These are phyloP conservation scores for Hypoxylon crocopeplum DNA, from an alignment of 495 filamentous ascomycete species.

Conservation along the genomic window DNA sequence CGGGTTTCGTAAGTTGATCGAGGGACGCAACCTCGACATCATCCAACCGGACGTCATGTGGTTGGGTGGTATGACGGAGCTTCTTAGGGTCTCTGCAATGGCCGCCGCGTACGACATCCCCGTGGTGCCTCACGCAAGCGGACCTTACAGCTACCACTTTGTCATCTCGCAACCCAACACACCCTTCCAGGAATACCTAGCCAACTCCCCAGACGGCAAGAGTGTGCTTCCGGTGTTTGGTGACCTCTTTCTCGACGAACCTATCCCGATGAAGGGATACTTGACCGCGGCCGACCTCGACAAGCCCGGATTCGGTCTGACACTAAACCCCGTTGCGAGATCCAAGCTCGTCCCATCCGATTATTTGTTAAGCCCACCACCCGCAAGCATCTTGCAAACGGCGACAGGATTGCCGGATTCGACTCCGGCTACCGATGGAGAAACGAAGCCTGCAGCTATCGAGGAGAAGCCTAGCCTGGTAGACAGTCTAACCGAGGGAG, in stretches of 20 bases:
- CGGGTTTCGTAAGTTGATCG: slow-evolving; percentile 92
- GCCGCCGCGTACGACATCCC: slow-evolving; percentile 92
- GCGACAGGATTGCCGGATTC: slow-evolving; percentile 41
- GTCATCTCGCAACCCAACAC: slow-evolving; percentile 89
- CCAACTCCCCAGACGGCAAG: slow-evolving; percentile 89
- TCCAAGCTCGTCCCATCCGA: slow-evolving; percentile 72
- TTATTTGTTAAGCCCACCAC: slow-evolving; percentile 74
- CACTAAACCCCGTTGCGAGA: slow-evolving; percentile 79
- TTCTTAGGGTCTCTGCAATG: slow-evolving; percentile 86
- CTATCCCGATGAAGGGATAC: slow-evolving; percentile 82
- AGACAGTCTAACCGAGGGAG: slow-evolving; percentile 31
- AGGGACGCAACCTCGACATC: slow-evolving; percentile 90
- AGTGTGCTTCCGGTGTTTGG: slow-evolving; percentile 90
- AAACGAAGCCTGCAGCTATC: slow-evolving; percentile 20
- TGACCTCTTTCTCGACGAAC: slow-evolving; percentile 88
- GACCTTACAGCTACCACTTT: slow-evolving; percentile 94
- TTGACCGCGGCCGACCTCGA: slow-evolving; percentile 79
- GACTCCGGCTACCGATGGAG: slow-evolving; percentile 11
- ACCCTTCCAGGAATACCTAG: slow-evolving; percentile 93
- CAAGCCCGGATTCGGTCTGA: slow-evolving; percentile 90
- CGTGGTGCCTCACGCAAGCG: slow-evolving; percentile 91
- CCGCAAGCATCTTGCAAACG: slow-evolving; percentile 61
- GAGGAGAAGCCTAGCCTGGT: slow-evolving; percentile 35
- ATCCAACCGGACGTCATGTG: slow-evolving; percentile 97
- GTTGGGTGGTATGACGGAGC: slow-evolving; percentile 90